phyloP scores from a whole-genome alignment of 257 asterid species.

The Fraxinus americana region DNA sequence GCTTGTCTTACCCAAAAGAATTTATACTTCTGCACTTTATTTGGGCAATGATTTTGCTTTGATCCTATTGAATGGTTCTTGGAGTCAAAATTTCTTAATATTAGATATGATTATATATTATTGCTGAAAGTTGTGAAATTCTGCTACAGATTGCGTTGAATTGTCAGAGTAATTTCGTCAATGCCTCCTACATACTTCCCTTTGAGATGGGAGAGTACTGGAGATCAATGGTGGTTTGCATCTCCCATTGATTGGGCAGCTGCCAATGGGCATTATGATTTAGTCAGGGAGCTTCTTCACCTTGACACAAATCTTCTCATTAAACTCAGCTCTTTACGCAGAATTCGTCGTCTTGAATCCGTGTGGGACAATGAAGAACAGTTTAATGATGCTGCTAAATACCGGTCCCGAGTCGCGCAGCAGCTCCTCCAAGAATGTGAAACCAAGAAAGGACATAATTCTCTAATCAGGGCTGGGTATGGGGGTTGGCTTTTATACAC shows the following conservation, averaged over 20 bases:
- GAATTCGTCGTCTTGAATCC: constrained; percentile 80
- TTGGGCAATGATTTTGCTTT: background rate
- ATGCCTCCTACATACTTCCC: constrained; percentile 64
- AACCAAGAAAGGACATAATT: constrained; percentile 50
- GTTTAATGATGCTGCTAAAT: constrained; percentile 59
- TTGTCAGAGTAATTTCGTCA: background rate
- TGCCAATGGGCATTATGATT: constrained; percentile 90
- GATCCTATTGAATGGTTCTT: too few relatives aligned
- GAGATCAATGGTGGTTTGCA: constrained; percentile 98
- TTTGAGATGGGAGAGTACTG: constrained; percentile 84
- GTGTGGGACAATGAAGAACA: constrained; percentile 86
- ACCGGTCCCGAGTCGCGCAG: constrained; percentile 66
- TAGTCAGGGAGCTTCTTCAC: constrained; percentile 76
- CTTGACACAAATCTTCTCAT: constrained; percentile 77
- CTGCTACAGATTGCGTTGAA: constrained; percentile 5
- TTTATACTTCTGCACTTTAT: background rate
- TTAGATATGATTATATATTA: background rate
- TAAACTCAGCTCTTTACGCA: constrained; percentile 76
- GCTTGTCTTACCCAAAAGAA: constrained; percentile 17
- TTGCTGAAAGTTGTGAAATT: background rate
- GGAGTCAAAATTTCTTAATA: too few relatives aligned
- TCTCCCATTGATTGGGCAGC: constrained; percentile 98
- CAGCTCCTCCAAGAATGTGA: constrained; percentile 69
- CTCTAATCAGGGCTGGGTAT: constrained; percentile 80
- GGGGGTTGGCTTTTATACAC: constrained; percentile 98